phyloP scores from a whole-genome alignment of 2,329 filamentous ascomycete genomes.

The Malbranchea cinnamomea region DNA sequence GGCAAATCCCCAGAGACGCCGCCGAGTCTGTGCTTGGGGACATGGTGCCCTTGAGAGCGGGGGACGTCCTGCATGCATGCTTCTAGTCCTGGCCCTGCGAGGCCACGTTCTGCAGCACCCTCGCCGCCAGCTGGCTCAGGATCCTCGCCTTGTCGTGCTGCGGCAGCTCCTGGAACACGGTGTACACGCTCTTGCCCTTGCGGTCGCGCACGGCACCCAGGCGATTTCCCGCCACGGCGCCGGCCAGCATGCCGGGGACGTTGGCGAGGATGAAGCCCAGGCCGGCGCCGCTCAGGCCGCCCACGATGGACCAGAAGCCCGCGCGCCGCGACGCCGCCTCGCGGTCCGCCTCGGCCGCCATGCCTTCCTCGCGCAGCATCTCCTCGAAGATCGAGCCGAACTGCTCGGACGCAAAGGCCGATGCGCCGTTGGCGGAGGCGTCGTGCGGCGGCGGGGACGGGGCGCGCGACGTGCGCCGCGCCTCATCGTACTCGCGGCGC shows the following conservation, averaged over 20 bases:
- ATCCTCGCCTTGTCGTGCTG: constrained; percentile 67
- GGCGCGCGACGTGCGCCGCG: constrained; percentile 42
- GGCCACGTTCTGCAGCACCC: constrained; percentile 52
- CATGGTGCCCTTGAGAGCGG: too few relatives aligned
- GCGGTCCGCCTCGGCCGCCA: constrained; percentile 55
- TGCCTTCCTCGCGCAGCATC: constrained; percentile 73
- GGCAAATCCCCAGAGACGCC: too few relatives aligned
- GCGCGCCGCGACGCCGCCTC: constrained; percentile 37
- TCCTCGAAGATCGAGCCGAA: constrained; percentile 82
- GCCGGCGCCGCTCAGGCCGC: constrained; percentile 72
- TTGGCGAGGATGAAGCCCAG: constrained; percentile 94
- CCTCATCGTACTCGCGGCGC: constrained; percentile 70
- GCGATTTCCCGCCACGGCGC: constrained; percentile 81
- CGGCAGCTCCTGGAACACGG: constrained; percentile 76
- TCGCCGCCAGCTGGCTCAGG: constrained; percentile 68
- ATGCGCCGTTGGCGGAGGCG: constrained; percentile 29
- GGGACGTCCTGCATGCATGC: too few relatives aligned
- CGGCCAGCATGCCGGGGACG: constrained; percentile 73
- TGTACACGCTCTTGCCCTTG: constrained; percentile 87
- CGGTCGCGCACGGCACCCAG: constrained; percentile 81
- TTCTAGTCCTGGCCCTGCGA: too few relatives aligned
- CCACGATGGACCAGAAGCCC: constrained; percentile 73
- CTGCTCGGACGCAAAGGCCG: constrained; percentile 53
- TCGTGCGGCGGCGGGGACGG: constrained; percentile 23
- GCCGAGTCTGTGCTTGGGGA: too few relatives aligned